Evolutionary conservation across 805 yeast genomes (phyloP).

Genomic region (Lipomyces lipofer): DNA sequence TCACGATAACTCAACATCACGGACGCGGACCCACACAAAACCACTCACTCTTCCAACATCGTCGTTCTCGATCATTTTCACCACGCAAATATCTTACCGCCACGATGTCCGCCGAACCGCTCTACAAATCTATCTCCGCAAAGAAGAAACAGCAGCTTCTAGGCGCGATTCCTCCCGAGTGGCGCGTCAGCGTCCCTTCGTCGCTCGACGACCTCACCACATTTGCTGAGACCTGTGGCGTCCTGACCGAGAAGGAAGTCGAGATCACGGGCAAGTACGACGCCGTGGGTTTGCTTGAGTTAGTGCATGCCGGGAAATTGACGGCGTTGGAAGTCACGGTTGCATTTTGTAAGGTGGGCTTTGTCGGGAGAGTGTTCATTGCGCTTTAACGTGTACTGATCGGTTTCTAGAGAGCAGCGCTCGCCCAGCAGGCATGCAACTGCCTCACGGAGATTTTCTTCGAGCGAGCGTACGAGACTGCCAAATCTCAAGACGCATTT

Average conservation of each 20-base stretch:
- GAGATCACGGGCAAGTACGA: slow-evolving; percentile 48
- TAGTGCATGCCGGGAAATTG: slow-evolving; percentile 45
- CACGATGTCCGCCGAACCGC: slow-evolving; percentile 23
- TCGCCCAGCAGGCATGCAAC: slow-evolving; percentile 32
- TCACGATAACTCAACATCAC: no score
- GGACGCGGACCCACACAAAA: no score
- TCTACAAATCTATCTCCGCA: slow-evolving; percentile 46
- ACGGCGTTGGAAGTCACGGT: slow-evolving; percentile 47
- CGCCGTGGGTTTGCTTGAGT: slow-evolving; percentile 41
- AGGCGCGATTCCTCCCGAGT: slow-evolving; percentile 47
- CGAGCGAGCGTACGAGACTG: slow-evolving; percentile 57
- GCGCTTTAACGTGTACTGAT: no score
- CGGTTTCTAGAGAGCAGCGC: slow-evolving; percentile 24
- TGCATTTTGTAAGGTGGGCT: slow-evolving; percentile 49
- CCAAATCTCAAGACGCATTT: slow-evolving; percentile 55
- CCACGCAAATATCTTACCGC: no score
- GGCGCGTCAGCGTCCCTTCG: slow-evolving; percentile 44
- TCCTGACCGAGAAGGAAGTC: slow-evolving; percentile 43
- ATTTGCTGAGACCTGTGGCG: slow-evolving; percentile 44
- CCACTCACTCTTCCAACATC: no score
- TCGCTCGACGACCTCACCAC: slow-evolving; percentile 43
- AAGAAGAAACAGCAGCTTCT: slow-evolving; percentile 47
- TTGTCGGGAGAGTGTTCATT: not conserved
- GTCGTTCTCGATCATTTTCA: no score
- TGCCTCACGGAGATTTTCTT: slow-evolving; percentile 45